Base-by-base conservation (phyloP, 345 rosid genomes). In the Erysimum cheiranthoides region DNA sequence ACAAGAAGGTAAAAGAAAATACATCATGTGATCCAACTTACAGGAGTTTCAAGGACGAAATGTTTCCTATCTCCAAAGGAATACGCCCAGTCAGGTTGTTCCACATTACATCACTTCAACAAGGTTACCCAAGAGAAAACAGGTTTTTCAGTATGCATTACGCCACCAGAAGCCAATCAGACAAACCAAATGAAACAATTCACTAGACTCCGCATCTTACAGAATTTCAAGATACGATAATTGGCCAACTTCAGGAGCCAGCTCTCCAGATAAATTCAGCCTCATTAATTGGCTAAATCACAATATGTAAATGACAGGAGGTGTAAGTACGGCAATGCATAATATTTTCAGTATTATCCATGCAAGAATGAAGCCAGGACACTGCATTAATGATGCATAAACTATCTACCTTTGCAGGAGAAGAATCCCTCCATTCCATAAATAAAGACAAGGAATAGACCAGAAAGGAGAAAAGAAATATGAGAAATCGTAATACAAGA, bases 81-180 rank as follows among this genome's bases (percentile, higher is more conserved):
- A 93, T 86, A 78, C 73, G 78, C 12, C 97, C 94, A 42, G 81
- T 86, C 78, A 93, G 63, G 14, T 82, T 74, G 81, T 93, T 93
- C 98, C 97, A 93, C 97, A 91, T 93, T 83, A 93, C 87, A 85
- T 89, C 86, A 82, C 98, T 91, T 67, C 46, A 43, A 71, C 39
- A 61, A 61, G 43, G 18, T 18, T 67, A 60, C 30, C 43, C 18
- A 38, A 49, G 27, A 31, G 68, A 59, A 34, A 25, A 70, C 32
- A 38, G 3, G 12, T 8, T 12, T 49, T 36, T 67, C 54, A 52
- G 77, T 66, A 30, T 5, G 58, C 68, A 51, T 13, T 25, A 65
- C 39, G 27, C 50, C 56, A 56, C 52, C 6, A 4, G 45, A 56
- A 54, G 54, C 34, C 74, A 56, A 57, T 57, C 43, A 30, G 14